A percentile compares a stretch with the other conserved stretches of the same genome.
Evolutionary conservation across 768 basidiomycete genomes (phyloP).

Genomic region (Mycena rebaudengoi): DNA sequence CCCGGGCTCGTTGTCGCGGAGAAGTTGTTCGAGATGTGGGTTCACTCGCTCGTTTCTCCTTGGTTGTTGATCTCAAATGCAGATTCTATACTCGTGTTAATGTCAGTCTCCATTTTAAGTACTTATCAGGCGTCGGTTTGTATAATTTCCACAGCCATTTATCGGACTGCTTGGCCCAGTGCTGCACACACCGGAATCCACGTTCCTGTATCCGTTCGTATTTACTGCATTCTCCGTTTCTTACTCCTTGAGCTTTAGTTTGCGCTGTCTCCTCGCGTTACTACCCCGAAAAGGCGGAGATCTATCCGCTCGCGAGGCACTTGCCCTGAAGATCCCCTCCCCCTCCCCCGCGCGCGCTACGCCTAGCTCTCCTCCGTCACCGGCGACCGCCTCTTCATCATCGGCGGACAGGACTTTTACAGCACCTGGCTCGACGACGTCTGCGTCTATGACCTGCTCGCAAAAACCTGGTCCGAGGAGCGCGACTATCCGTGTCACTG

Average conservation of each 20-base stretch:
- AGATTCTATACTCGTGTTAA: conserved; percentile 80
- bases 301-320: conserved; percentile 90
- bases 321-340: conserved; percentile 44
- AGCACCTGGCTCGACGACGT: conserved; percentile 12
- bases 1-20: conserved; percentile 85
- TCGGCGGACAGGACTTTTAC: conserved; percentile 19
- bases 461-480: conserved; percentile 12
- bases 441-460: conserved; percentile 23
- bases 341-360: conserved; percentile 20
- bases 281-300: conserved; percentile 79
- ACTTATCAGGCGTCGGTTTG: background rate
- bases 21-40: conserved; percentile 85
- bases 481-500: background rate
- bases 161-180: conserved; percentile 83
- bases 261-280: conserved; percentile 90
- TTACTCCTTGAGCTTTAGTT: conserved; percentile 49
- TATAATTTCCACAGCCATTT: conserved; percentile 56
- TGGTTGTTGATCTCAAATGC: conserved; percentile 6
- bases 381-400: conserved; percentile 9
- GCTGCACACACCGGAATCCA: conserved; percentile 81
- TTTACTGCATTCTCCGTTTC: conserved; percentile 46
- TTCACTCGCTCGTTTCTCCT: conserved; percentile 18
- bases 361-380: conserved; percentile 18
- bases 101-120: conserved; percentile 48
- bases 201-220: conserved; percentile 88